Conservation (phyloP, 1,139 yeast genomes). For the Hansenula sp. region DNA sequence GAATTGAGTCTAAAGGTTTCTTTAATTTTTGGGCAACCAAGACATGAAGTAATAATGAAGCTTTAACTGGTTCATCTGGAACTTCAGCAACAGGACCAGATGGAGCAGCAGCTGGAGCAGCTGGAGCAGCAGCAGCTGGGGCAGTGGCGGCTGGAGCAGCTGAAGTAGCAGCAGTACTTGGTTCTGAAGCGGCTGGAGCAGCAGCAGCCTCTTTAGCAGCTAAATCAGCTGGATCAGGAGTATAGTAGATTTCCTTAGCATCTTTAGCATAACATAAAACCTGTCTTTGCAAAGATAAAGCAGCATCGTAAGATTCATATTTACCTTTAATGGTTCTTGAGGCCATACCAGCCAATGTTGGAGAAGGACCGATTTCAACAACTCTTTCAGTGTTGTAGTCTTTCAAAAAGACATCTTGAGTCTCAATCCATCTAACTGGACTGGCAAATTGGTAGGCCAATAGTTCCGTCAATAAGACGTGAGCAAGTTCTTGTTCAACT, state of each 20-base stretch:
- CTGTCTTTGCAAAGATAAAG: slow-evolving; percentile 93
- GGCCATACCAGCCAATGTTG: slow-evolving; percentile 98
- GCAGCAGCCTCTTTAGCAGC: slow-evolving; percentile 35
- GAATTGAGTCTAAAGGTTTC: slow-evolving; percentile 80
- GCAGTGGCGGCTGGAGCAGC: slow-evolving; percentile 43
- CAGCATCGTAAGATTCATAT: slow-evolving; percentile 97
- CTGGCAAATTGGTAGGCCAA: slow-evolving; percentile 98
- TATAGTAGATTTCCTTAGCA: slow-evolving; percentile 92
- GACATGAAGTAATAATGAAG: slow-evolving; percentile 76
- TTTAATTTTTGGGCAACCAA: slow-evolving; percentile 94
- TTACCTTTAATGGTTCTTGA: slow-evolving; percentile 93
- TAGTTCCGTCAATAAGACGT: slow-evolving; percentile 87
- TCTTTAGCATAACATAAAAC: slow-evolving; percentile 94
- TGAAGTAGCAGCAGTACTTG: slow-evolving; percentile 36
- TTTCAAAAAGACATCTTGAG: slow-evolving; percentile 94
- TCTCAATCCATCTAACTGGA: slow-evolving; percentile 99
- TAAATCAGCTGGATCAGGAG: slow-evolving; percentile 62
- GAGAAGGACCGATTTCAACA: slow-evolving; percentile 98
- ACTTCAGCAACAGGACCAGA: slow-evolving; percentile 78
- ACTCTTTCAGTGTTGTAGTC: slow-evolving; percentile 95
- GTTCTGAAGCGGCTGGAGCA: slow-evolving; percentile 31
- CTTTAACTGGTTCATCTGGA: slow-evolving; percentile 87
- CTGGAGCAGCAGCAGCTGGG: slow-evolving; percentile 43
- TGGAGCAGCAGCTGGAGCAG: slow-evolving; percentile 54
- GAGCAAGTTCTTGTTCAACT: slow-evolving; percentile 96